These are phyloP conservation scores for Candida quercuum DNA, from an alignment of 805 yeast genomes.

Conservation along the genomic window DNA sequence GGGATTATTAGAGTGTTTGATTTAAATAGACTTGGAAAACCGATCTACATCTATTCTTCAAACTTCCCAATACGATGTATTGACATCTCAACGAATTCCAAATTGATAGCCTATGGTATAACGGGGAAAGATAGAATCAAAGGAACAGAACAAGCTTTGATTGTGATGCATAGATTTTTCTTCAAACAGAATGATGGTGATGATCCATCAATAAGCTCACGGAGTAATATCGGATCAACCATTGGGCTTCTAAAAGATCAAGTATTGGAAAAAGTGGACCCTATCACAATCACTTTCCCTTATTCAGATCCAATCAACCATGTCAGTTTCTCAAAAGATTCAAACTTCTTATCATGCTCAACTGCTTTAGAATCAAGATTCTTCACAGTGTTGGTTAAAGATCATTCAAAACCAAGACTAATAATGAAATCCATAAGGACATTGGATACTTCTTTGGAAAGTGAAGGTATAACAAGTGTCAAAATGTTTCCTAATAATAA, in stretches of 20 bases:
- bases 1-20: conserved; percentile 69
- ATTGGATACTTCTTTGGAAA: conserved; percentile 61
- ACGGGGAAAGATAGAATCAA: conserved; percentile 71
- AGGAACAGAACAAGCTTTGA: conserved; percentile 70
- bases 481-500: conserved; percentile 66
- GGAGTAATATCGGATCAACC: not conserved
- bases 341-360: conserved; percentile 67
- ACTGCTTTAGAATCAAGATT: conserved; percentile 67
- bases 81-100: conserved; percentile 60
- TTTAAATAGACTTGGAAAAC: conserved; percentile 48
- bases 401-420: conserved; percentile 58
- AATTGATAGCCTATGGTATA: conserved; percentile 71
- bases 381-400: conserved; percentile 63
- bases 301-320: conserved; percentile 80
- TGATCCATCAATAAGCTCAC: not conserved
- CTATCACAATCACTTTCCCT: conserved; percentile 74
- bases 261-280: conserved; percentile 36
- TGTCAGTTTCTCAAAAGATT: conserved; percentile 66
- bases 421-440: conserved; percentile 64
- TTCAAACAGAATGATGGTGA: conserved; percentile 7
- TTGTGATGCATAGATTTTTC: conserved; percentile 46
- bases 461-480: conserved; percentile 85
- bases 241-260: not conserved
- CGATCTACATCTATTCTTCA: conserved; percentile 63
- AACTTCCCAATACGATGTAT: conserved; percentile 77